Evolutionary conservation across 208 protist genomes (phyloP), one percentile per base, ranked within the genome.

Genomic region (Lotmaria passim): DNA sequence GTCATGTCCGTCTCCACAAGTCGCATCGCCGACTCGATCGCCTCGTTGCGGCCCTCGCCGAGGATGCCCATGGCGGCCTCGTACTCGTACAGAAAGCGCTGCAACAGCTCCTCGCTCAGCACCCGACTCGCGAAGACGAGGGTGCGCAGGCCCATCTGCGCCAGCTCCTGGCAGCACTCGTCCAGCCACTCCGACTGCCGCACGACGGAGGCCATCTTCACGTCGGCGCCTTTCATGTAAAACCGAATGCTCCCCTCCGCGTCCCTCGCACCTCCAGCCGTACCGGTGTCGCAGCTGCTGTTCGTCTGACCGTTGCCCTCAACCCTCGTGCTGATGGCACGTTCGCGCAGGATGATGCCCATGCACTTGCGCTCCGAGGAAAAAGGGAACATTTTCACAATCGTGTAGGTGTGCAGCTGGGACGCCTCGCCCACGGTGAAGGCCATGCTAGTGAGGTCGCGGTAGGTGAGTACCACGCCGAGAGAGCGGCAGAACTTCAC

Each of bases 381-480:
- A 78, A 99, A 99, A 24, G 98, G 99, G 64, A 99, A 99, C 43
- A 96, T 79, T 58, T 98, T 89, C 23, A 99, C 63, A 31, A 99
- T 93, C n/a, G 98, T 85, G 81, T 91, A 99, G 26, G 58, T 63
- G 78, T 73, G 65, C 52, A 57, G 63, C 48, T 64, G 52, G 53
- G 57, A 39, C 24, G 51, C 69, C 38, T 39, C 56, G 21, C 78
- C 75, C 36, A 81, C 82, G 17, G 76, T 90, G 66, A 88, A 90
- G 36, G 74, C 67, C 63, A 94, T 86, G 51, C 55, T 66, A 48
- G 36, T 78, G 0, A 76, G 58, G 36, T 88, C 79, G 44, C 89
- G 85, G 44, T 81, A 52, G 24, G 64, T 83, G 24, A 97, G 63
- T 7, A 77, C 77, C 7, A 97, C 62, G 19, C 92, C 95, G 12